phyloP scores from a whole-genome alignment of 768 basidiomycete species.

The Lanmaoa rubissima region DNA sequence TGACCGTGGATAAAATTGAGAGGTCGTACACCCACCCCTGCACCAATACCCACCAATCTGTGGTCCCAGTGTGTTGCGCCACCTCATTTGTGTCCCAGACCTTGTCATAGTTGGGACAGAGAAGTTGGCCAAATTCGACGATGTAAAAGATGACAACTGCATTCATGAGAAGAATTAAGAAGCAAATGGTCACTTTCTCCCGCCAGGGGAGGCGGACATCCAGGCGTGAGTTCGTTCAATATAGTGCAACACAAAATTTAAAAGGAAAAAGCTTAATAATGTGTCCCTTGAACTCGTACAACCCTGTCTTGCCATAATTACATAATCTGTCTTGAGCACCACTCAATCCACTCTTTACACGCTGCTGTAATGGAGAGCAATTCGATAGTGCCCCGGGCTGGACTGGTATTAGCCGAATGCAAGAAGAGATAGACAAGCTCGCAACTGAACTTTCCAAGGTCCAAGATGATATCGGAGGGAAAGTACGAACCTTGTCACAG shows the following conservation, averaged over 20 bases:
- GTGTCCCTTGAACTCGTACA: too few relatives aligned
- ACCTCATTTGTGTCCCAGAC: slow-evolving; percentile 78
- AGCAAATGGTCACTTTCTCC: slow-evolving; percentile 87
- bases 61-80: slow-evolving; percentile 61
- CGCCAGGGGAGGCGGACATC: slow-evolving; percentile 92
- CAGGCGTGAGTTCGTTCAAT: slow-evolving; percentile 82
- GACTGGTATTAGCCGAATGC: slow-evolving; percentile 50
- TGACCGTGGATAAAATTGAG: slow-evolving; percentile 78
- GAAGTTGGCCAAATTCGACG: slow-evolving; percentile 75
- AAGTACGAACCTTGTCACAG: slow-evolving; percentile 43
- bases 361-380: slow-evolving; percentile 46
- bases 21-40: slow-evolving; percentile 87
- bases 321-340: too few relatives aligned
- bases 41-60: slow-evolving; percentile 83
- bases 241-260: slow-evolving; percentile 57
- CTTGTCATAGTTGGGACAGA: slow-evolving; percentile 86
- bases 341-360: slow-evolving; percentile 53
- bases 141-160: slow-evolving; percentile 84
- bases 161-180: slow-evolving; percentile 79
- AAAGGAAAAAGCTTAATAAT: too few relatives aligned
- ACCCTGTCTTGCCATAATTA: too few relatives aligned
- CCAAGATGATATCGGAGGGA: slow-evolving; percentile 79
- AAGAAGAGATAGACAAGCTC: slow-evolving; percentile 51
- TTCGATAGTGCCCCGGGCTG: slow-evolving; percentile 48
- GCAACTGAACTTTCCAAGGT: slow-evolving; percentile 42